Conservation (phyloP, 768 basidiomycete genomes). For the Amanita brunnescens region DNA sequence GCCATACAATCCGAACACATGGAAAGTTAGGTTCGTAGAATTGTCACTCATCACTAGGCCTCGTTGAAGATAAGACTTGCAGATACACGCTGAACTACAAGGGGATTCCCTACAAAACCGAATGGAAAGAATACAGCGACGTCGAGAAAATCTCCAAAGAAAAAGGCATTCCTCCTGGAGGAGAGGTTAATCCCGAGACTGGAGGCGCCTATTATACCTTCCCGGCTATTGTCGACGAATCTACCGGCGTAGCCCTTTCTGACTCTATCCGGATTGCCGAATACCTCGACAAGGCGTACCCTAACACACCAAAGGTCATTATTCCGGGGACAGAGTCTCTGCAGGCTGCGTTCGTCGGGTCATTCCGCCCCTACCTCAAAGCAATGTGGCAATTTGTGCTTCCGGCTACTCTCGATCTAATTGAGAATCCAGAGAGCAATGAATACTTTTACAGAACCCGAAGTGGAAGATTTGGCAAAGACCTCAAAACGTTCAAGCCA, state of each 20-base stretch:
- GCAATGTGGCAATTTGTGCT: not conserved
- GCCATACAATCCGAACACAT: conserved; percentile 37
- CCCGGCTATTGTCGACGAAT: conserved; percentile 35
- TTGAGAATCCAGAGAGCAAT: conserved; percentile 16
- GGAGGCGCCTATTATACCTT: conserved; percentile 28
- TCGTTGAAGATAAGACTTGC: not conserved
- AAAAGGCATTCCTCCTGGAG: conserved; percentile 22
- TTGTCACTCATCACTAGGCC: not conserved
- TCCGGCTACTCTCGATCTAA: not conserved
- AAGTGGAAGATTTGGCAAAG: conserved; percentile 21
- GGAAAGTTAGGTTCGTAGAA: conserved; percentile 30
- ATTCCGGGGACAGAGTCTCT: conserved; percentile 24
- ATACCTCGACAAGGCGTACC: conserved; percentile 37
- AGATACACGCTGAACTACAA: conserved; percentile 15
- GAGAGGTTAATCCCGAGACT: conserved; percentile 11
- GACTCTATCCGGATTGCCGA: conserved; percentile 33
- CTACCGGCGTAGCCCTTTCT: conserved; percentile 21
- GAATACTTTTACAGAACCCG: conserved; percentile 29
- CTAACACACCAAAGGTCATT: conserved; percentile 24
- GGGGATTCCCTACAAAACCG: conserved; percentile 25
- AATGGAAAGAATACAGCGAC: conserved; percentile 35
- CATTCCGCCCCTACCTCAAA: conserved; percentile 10
- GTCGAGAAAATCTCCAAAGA: conserved; percentile 21
- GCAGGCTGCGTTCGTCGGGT: conserved; percentile 19
- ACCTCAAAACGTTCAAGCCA: conserved; percentile 26